phyloP scores from a whole-genome alignment of 192 early-diverging fungal species.

The Linnemannia schmuckeri region DNA sequence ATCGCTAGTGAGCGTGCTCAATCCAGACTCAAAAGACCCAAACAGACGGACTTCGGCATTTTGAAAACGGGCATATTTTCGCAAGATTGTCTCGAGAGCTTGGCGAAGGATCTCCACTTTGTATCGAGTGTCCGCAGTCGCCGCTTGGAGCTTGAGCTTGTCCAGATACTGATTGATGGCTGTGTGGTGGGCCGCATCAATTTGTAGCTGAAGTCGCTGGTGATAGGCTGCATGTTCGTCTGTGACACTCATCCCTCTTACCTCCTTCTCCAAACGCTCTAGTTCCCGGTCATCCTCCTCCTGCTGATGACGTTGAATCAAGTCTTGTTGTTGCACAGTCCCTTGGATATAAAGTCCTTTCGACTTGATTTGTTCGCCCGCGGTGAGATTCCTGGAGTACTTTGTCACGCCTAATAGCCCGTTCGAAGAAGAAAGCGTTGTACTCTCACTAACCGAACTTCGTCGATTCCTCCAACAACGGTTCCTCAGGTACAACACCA shows the following conservation, averaged over 20 bases:
- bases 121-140: too few species aligned
- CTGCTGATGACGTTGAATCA: background rate
- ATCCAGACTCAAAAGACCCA: constrained; percentile 3
- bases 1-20: background rate
- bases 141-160: too few species aligned
- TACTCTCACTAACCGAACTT: background rate
- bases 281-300: background rate
- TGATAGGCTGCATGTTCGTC: background rate
- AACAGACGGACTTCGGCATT: background rate
- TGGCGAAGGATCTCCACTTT: too few species aligned
- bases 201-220: background rate
- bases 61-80: too few species aligned
- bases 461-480: background rate
- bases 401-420: background rate
- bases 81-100: too few species aligned
- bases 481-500: background rate
- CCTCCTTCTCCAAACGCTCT: background rate
- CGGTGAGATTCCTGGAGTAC: background rate
- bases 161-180: background rate
- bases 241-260: background rate
- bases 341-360: too few species aligned
- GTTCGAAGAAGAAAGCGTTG: background rate
- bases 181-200: background rate
- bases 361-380: background rate
- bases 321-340: background rate